Conservation (phyloP, 805 yeast genomes). For the Kazachstania africana region DNA sequence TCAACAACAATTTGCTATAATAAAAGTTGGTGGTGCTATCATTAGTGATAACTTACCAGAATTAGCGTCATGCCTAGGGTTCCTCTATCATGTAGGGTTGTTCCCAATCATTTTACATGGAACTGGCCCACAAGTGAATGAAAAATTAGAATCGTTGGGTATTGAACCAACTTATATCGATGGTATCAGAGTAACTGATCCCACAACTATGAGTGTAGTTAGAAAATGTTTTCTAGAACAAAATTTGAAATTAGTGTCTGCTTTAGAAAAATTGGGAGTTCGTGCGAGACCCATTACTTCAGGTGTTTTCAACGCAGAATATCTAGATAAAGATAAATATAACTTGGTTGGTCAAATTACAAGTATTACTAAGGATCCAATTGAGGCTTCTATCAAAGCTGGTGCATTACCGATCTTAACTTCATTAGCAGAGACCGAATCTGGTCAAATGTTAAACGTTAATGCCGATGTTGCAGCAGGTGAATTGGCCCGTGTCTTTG, state of each 20-base stretch:
- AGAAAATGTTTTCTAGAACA: conserved; percentile 93
- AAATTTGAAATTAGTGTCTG: conserved; percentile 87
- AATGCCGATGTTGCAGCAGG: conserved; percentile 99
- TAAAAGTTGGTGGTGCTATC: conserved; percentile 98
- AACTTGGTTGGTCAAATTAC: conserved; percentile 85
- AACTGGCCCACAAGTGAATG: conserved; percentile 98
- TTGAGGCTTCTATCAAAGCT: conserved; percentile 88
- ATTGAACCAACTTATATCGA: conserved; percentile 93
- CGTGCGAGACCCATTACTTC: conserved; percentile 97
- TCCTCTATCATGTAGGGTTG: conserved; percentile 91
- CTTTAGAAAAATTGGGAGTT: conserved; percentile 91
- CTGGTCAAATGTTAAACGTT: conserved; percentile 93
- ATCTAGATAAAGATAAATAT: conserved; percentile 81
- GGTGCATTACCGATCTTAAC: conserved; percentile 96
- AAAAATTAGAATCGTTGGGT: conserved; percentile 82
- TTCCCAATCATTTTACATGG: conserved; percentile 97
- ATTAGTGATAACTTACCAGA: conserved; percentile 90
- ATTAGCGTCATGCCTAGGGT: conserved; percentile 90
- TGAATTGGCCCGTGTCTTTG: conserved; percentile 90
- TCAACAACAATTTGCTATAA: conserved; percentile 95
- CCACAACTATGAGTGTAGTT: conserved; percentile 90
- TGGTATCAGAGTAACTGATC: conserved; percentile 93
- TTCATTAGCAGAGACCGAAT: conserved; percentile 90
- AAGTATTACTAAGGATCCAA: conserved; percentile 76
- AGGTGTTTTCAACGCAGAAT: conserved; percentile 92